Percentiles rank a stretch among this genome's conserved stretches.
phyloP scores from a whole-genome alignment of 2,329 filamentous ascomycete species.

The Trichoderma sp. region DNA sequence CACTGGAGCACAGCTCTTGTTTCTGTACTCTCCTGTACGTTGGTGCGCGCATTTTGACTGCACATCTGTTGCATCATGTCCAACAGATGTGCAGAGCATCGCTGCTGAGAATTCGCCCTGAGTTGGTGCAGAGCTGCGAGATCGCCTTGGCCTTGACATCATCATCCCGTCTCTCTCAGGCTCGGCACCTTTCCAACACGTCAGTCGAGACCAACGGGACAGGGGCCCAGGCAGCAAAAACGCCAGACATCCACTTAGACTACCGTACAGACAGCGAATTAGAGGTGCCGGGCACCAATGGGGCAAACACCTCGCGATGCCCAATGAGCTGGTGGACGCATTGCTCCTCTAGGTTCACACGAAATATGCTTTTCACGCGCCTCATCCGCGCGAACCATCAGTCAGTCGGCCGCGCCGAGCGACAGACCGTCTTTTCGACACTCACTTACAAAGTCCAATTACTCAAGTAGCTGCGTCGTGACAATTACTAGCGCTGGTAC shows the following conservation, averaged over 20 bases:
- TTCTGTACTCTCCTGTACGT: neutral
- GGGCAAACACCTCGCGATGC: slow-evolving; percentile 9
- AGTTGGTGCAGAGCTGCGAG: slow-evolving; percentile 1
- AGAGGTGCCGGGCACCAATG: slow-evolving; percentile 5
- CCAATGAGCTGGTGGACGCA: neutral
- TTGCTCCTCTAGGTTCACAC: neutral
- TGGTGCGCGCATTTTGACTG: no score
- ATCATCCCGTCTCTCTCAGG: neutral
- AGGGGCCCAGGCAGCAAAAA: neutral
- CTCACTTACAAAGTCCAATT: neutral
- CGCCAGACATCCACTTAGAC: neutral
- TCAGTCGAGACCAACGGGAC: neutral
- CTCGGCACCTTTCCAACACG: neutral
- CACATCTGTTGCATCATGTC: neutral
- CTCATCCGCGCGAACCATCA: neutral
- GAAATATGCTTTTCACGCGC: neutral
- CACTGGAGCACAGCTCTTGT: neutral
- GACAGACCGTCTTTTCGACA: slow-evolving; percentile 10
- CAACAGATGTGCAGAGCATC: slow-evolving; percentile 2
- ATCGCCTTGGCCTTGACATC: slow-evolving; percentile 20
- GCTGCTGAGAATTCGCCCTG: neutral
- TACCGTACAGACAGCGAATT: neutral
- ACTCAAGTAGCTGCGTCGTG: neutral
- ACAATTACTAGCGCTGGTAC: neutral
- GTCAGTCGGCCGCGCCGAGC: slow-evolving; percentile 8